A percentile compares a stretch with the other conserved stretches of the same genome.
Evolutionary conservation across 495 filamentous ascomycete species (phyloP).

Genomic region (Mycothermus thermophilus): DNA sequence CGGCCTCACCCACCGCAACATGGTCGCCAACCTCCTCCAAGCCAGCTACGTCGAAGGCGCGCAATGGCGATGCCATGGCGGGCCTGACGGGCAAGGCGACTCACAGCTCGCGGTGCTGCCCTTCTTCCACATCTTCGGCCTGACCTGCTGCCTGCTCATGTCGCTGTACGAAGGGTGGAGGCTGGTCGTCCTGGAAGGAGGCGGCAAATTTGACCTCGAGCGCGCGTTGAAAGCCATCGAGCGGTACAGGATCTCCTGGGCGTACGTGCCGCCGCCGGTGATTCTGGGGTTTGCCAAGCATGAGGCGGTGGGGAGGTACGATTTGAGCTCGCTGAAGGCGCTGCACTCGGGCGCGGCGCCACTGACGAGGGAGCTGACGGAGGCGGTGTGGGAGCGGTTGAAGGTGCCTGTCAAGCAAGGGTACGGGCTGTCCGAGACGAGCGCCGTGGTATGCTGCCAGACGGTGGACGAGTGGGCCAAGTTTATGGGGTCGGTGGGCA

Average conservation of each 20-base stretch:
- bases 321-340: conserved; percentile 67
- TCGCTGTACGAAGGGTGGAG: conserved; percentile 51
- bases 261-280: conserved; percentile 76
- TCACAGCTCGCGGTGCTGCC: conserved; percentile 67
- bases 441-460: conserved; percentile 41
- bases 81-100: conserved; percentile 51
- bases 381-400: conserved; percentile 60
- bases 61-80: conserved; percentile 46
- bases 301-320: conserved; percentile 60
- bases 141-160: conserved; percentile 24
- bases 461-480: conserved; percentile 65
- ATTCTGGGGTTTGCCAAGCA: conserved; percentile 69
- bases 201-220: conserved; percentile 76
- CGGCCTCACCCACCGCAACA: conserved; percentile 73
- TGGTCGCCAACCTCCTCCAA: conserved; percentile 52
- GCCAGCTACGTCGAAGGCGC: conserved; percentile 43
- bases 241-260: conserved; percentile 57
- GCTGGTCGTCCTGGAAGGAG: conserved; percentile 60
- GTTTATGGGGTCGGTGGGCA: conserved; percentile 68
- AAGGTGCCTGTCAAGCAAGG: conserved; percentile 55
- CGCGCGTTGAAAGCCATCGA: conserved; percentile 66
- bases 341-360: conserved; percentile 86
- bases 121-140: conserved; percentile 80
- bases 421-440: conserved; percentile 43
- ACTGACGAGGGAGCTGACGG: conserved; percentile 67